phyloP scores from a whole-genome alignment of 208 protist genomes.

The Leishmania martiniquensis region DNA sequence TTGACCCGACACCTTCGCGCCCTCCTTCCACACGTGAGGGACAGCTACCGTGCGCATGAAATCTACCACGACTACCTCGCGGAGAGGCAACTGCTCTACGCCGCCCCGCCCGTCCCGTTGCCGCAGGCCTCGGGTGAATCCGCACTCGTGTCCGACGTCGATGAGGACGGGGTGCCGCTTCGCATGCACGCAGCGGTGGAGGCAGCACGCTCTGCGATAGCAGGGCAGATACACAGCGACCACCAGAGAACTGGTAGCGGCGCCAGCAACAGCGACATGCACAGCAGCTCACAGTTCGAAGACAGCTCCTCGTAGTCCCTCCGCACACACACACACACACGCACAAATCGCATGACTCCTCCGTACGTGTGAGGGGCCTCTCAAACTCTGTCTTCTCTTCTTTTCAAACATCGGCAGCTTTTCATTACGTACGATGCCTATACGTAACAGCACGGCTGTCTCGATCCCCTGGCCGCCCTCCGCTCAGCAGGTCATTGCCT shows the following conservation, averaged over 20 bases:
- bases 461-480: too few relatives aligned
- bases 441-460: too few relatives aligned
- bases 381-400: too few relatives aligned
- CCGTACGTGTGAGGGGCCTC: background rate
- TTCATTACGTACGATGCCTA: too few relatives aligned
- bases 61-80: slow-evolving; percentile 13
- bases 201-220: slow-evolving; percentile 1
- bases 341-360: too few relatives aligned
- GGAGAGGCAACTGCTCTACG: slow-evolving; percentile 4
- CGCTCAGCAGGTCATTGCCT: too few relatives aligned
- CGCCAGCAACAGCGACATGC: background rate
- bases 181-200: slow-evolving; percentile 8
- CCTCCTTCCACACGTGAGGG: slow-evolving; percentile 4
- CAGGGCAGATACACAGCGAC: background rate
- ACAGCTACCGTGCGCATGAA: slow-evolving; percentile 15
- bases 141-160: background rate
- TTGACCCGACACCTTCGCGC: background rate
- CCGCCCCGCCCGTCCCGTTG: background rate
- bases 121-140: background rate
- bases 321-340: background rate
- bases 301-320: background rate
- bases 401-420: too few relatives aligned
- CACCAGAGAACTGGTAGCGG: background rate
- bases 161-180: slow-evolving; percentile 17
- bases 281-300: background rate